Conservation (phyloP, 164 flowering plant genomes). For the Saururus chinensis region DNA sequence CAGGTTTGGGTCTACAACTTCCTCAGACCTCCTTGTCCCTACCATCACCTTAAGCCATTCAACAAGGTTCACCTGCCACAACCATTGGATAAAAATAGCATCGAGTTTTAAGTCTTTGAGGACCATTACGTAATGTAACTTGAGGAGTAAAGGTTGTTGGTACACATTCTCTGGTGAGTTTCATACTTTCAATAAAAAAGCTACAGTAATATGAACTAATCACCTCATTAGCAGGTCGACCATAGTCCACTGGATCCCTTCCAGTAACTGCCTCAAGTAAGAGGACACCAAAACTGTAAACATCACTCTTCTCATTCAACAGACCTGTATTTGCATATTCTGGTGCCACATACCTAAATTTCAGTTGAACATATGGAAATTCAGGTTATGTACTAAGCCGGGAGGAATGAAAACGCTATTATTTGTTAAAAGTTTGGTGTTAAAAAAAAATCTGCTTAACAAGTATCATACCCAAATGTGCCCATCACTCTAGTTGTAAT, state of each 20-base stretch:
- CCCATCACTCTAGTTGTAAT: conserved; percentile 41
- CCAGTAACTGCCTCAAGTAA: conserved; percentile 39
- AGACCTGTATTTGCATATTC: conserved; percentile 52
- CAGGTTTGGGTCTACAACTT: conserved; percentile 34
- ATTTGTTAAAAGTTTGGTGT: too few relatives aligned
- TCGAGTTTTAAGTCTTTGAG: too few relatives aligned
- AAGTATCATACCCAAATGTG: conserved; percentile 10
- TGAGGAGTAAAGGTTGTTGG: neutral
- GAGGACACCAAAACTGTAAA: conserved; percentile 45
- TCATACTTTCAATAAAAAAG: neutral
- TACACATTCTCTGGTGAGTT: neutral
- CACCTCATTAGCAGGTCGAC: conserved; percentile 39
- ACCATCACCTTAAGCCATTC: conserved; percentile 51
- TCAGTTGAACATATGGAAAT: neutral
- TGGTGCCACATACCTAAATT: conserved; percentile 46
- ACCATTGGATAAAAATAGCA: neutral
- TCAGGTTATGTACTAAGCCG: neutral
- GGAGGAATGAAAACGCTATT: neutral
- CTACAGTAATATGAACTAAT: conserved; percentile 2
- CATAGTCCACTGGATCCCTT: conserved; percentile 45
- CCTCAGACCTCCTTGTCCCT: conserved; percentile 29
- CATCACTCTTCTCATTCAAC: conserved; percentile 41
- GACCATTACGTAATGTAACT: neutral
- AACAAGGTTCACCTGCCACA: conserved; percentile 35
- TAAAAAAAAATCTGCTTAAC: too few relatives aligned